Evolutionary conservation across 805 yeast genomes (phyloP), one percentile per base, ranked within the genome.

Genomic region (Wickerhamiella slavikovae): DNA sequence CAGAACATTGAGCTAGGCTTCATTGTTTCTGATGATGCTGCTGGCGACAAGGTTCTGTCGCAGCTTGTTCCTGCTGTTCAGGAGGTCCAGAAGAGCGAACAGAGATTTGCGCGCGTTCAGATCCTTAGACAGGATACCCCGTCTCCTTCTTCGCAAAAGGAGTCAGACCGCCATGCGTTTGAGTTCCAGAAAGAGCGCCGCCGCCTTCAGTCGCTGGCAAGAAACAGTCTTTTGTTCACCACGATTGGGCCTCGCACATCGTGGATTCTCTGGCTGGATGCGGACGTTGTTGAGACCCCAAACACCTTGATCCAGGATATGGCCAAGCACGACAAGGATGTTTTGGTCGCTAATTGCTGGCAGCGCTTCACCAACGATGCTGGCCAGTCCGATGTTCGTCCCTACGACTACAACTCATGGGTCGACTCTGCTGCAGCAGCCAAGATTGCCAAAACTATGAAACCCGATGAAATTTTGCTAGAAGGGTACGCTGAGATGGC

Each of bases 381-480:
- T 15, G 65, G 68, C 36, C 57, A 67, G 37, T 56, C 63, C 33
- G 55, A 64, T 16, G 70, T 76, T 38, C 64, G 96, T 43, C 89
- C 96, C 4, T 89, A 89, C 49, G 98, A 89, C 52, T 85, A 64
- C 61, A 89, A 89, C 57, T 85, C 89, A 52, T 89, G 99, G 99
- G 41, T 42, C 29, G 63, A 57, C 35, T 44, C 68, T 39, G 85
- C 78, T 27, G 75, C 68, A 39, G 96, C 93, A 3, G 57, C 71
- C 43, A 61, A 69, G 43, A 51, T 89, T 34, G 96, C 93, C 2
- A 49, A 63, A 4, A 50, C 57, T 2, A 60, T 89, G 73, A 51
- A 61, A 12, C 91, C 79, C 2, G 96, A 89, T 47, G 94, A 89
- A 39, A 82, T 89, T 43, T 64, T 89, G 33, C 82, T 89, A 9